These are phyloP conservation scores for Ailanthus altissimus DNA, from an alignment of 345 rosid species.

Conservation along the genomic window DNA sequence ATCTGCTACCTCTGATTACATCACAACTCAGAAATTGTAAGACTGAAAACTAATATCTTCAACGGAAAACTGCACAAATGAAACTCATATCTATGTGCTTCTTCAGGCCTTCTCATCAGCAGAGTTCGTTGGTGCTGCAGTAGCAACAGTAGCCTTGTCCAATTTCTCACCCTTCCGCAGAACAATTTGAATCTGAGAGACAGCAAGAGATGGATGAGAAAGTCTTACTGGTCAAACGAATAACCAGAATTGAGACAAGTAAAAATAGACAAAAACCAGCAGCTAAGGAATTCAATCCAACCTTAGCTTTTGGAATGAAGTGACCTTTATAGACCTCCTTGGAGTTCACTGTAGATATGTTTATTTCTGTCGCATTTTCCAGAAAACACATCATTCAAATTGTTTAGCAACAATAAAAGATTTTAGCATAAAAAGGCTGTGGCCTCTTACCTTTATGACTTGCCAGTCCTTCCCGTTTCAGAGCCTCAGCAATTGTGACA, in stretches of 20 bases:
- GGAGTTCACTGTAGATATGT: slow-evolving; percentile 23
- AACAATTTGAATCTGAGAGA: slow-evolving; percentile 38
- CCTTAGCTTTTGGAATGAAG: slow-evolving; percentile 35
- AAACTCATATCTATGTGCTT: slow-evolving; percentile 3
- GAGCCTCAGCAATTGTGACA: slow-evolving; percentile 37
- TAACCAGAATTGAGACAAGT: neutral
- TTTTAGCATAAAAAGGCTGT: neutral
- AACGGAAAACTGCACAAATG: slow-evolving; percentile 12
- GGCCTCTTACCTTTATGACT: slow-evolving; percentile 24
- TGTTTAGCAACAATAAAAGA: neutral
- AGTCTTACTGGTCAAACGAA: neutral
- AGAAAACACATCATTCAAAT: neutral
- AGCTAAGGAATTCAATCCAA: neutral
- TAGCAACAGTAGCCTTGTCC: slow-evolving; percentile 7
- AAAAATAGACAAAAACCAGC: neutral
- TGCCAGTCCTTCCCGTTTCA: slow-evolving; percentile 37
- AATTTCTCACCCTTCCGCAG: slow-evolving; percentile 33
- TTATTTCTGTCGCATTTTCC: slow-evolving; percentile 26
- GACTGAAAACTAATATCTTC: neutral
- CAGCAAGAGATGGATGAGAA: neutral
- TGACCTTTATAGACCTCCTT: slow-evolving; percentile 23
- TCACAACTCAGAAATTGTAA: neutral
- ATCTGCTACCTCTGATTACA: neutral
- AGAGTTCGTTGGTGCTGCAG: slow-evolving; percentile 1
- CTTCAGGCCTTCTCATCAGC: slow-evolving; percentile 9